Evolutionary conservation across 768 basidiomycete species (phyloP).

Genomic region (Kondoa subrosea): DNA sequence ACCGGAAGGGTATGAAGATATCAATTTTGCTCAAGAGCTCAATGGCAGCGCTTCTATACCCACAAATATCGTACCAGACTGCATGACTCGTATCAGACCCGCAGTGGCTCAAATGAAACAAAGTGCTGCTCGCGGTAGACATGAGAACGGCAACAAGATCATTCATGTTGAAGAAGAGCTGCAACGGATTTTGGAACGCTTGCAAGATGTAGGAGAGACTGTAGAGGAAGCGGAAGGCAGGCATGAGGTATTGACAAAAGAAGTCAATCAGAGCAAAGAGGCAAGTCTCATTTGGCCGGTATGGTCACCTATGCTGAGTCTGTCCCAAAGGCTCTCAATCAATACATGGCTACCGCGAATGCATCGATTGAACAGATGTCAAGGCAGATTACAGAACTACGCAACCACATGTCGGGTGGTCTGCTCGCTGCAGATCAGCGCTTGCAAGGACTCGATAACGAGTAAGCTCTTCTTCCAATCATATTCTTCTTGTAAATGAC

Average conservation of each 20-base stretch:
- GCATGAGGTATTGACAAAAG: constrained; percentile 53
- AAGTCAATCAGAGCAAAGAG: constrained; percentile 64
- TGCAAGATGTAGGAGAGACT: constrained; percentile 56
- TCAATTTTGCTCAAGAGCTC: constrained; percentile 63
- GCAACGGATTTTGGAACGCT: constrained; percentile 63
- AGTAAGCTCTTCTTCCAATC: constrained; percentile 13
- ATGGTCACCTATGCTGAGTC: not conserved
- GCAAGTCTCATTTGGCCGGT: constrained; percentile 35
- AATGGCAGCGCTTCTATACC: constrained; percentile 60
- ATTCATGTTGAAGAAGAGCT: constrained; percentile 45
- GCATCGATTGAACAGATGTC: constrained; percentile 22
- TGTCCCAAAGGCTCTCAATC: constrained; percentile 17
- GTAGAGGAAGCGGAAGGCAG: constrained; percentile 72
- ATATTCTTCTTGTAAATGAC: not conserved
- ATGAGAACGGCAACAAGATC: constrained; percentile 12
- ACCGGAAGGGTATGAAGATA: constrained; percentile 49
- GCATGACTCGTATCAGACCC: constrained; percentile 57
- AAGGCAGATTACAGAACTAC: constrained; percentile 20
- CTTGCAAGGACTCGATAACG: constrained; percentile 21
- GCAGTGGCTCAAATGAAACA: constrained; percentile 33
- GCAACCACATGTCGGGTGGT: constrained; percentile 18
- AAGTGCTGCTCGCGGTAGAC: not conserved
- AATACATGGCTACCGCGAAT: constrained; percentile 19
- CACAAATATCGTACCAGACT: constrained; percentile 51
- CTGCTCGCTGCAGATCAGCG: constrained; percentile 21